A percentile compares a stretch with the other conserved stretches of the same genome.
phyloP scores from a whole-genome alignment of 1,284 basidiomycete species.

The Pascua guehoae region DNA sequence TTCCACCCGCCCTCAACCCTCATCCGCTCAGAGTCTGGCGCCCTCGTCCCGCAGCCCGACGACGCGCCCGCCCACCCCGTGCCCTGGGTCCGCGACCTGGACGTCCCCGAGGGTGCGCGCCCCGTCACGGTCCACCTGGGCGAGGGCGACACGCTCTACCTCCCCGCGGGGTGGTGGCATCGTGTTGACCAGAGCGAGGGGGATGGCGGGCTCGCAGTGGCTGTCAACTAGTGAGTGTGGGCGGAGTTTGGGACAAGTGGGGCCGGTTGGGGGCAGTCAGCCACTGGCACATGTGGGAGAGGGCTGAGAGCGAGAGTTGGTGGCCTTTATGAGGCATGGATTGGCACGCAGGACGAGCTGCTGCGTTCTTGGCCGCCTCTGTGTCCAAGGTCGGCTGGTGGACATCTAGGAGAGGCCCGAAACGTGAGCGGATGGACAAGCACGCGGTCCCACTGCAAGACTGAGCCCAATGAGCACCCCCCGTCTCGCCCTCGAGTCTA shows the following conservation, averaged over 20 bases:
- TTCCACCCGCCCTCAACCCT: constrained; percentile 38
- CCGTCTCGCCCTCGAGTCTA: too few relatives aligned
- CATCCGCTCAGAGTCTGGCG: constrained; percentile 13
- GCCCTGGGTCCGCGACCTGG: constrained; percentile 65
- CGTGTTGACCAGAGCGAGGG: constrained; percentile 64
- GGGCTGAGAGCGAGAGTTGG: background rate
- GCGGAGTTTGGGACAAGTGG: background rate
- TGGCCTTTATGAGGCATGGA: background rate
- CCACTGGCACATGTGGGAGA: too few relatives aligned
- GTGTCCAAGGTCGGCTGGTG: too few relatives aligned
- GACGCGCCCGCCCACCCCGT: constrained; percentile 53
- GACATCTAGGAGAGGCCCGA: too few relatives aligned
- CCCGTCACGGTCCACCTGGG: constrained; percentile 64
- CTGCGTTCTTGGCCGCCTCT: too few relatives aligned
- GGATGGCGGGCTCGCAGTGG: constrained; percentile 55
- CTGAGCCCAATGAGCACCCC: too few relatives aligned
- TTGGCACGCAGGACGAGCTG: too few relatives aligned
- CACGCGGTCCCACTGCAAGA: too few relatives aligned
- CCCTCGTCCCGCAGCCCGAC: constrained; percentile 23
- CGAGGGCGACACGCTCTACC: constrained; percentile 76
- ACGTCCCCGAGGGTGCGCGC: constrained; percentile 56
- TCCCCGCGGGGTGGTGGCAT: constrained; percentile 90
- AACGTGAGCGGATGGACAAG: too few relatives aligned
- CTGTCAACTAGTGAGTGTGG: constrained; percentile 80
- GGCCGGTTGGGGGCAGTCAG: background rate